A percentile compares a stretch with the other conserved stretches of the same genome.
These are phyloP conservation scores for Penicillium aurantiogriseum DNA, from an alignment of 2,329 filamentous ascomycete genomes.

Conservation along the genomic window DNA sequence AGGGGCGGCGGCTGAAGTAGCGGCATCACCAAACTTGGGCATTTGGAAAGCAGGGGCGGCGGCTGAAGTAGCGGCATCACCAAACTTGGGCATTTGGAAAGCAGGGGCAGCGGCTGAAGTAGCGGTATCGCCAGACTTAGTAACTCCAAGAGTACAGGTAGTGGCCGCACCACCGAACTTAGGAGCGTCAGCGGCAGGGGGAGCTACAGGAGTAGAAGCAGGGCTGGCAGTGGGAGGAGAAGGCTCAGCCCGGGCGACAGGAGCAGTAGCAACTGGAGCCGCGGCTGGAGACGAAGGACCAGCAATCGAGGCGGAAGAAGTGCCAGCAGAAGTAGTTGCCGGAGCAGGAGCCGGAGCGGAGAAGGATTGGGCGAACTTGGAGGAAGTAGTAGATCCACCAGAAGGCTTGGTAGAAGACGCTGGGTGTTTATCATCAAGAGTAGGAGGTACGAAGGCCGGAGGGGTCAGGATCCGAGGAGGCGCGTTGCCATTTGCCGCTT, in stretches of 20 bases:
- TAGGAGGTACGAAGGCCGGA: not conserved
- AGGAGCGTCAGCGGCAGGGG: conserved; percentile 5
- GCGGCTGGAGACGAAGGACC: conserved; percentile 11
- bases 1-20: conserved; percentile 19
- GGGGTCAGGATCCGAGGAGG: not conserved
- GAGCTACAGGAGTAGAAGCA: not conserved
- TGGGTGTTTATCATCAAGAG: not conserved
- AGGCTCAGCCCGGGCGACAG: not conserved
- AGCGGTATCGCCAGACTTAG: too few species aligned
- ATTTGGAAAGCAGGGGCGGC: conserved; percentile 1
- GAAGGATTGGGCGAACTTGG: conserved; percentile 23
- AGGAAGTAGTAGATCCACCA: conserved; percentile 14
- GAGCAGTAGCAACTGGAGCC: not conserved
- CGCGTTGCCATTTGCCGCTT: not conserved
- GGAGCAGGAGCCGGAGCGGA: conserved; percentile 12
- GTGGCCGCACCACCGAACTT: not conserved
- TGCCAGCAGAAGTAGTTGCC: not conserved
- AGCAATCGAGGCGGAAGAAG: not conserved
- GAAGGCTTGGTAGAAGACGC: conserved; percentile 8
- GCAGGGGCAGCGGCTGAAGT: not conserved
- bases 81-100: not conserved
- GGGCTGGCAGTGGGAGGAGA: not conserved
- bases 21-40: conserved; percentile 33
- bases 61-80: not conserved
- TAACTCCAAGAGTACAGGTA: too few species aligned